These are phyloP conservation scores for Dacryopinax spathularia DNA, from an alignment of 768 basidiomycete species.

Conservation along the genomic window DNA sequence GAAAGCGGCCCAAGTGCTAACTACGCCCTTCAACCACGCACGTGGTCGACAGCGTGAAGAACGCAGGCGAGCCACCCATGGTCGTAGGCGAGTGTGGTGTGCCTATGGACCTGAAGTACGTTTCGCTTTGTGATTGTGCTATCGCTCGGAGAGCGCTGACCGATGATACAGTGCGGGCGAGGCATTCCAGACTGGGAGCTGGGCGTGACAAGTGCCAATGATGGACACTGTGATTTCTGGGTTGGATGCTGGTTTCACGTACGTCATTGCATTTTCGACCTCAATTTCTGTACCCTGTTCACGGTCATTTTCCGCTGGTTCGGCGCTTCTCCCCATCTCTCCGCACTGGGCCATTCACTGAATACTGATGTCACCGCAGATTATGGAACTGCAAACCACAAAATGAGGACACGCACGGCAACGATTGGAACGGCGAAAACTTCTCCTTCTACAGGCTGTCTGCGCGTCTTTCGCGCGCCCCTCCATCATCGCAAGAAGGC, in stretches of 20 bases:
- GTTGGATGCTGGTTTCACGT: slow-evolving; percentile 83
- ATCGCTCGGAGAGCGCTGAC: background rate
- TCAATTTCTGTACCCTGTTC: background rate
- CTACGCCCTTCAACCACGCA: slow-evolving; percentile 63
- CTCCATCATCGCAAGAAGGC: slow-evolving; percentile 34
- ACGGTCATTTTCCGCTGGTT: too few relatives aligned
- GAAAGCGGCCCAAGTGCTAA: slow-evolving; percentile 67
- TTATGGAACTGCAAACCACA: slow-evolving; percentile 90
- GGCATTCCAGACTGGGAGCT: slow-evolving; percentile 60
- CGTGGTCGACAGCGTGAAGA: slow-evolving; percentile 54
- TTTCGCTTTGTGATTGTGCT: slow-evolving; percentile 4
- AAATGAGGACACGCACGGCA: slow-evolving; percentile 65
- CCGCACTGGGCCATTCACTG: too few relatives aligned
- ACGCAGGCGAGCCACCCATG: slow-evolving; percentile 64
- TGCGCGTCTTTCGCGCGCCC: slow-evolving; percentile 32
- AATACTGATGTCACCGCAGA: slow-evolving; percentile 27
- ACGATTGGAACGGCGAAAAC: slow-evolving; percentile 92
- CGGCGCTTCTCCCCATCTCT: too few relatives aligned
- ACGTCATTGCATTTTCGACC: slow-evolving; percentile 27
- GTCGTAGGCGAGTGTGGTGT: slow-evolving; percentile 90
- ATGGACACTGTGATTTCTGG: slow-evolving; percentile 86
- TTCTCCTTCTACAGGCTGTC: slow-evolving; percentile 52
- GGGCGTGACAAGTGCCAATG: slow-evolving; percentile 73
- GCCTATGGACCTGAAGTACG: slow-evolving; percentile 95
- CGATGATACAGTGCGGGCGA: slow-evolving; percentile 46